phyloP scores from a whole-genome alignment of 495 filamentous ascomycete species.

The Corynascus novoguineensis region DNA sequence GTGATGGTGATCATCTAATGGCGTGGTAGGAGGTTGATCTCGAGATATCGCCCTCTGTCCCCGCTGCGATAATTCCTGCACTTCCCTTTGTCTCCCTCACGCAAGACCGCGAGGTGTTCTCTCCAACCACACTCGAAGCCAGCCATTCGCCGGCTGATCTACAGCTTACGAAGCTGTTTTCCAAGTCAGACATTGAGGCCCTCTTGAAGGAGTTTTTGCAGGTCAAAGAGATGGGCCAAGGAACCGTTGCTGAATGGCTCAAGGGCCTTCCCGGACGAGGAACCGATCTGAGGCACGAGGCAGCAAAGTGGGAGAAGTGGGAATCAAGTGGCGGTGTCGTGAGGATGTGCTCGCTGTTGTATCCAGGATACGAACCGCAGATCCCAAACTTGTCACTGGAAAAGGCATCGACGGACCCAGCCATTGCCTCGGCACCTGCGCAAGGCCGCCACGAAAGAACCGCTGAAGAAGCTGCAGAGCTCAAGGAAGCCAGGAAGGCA shows the following conservation, averaged over 20 bases:
- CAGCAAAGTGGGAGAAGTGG: conserved; percentile 66
- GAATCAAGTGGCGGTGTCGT: conserved; percentile 46
- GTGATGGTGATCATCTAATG: conserved; percentile 14
- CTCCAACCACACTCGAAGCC: conserved; percentile 46
- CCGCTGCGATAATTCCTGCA: conserved; percentile 53
- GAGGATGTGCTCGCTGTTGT: conserved; percentile 32
- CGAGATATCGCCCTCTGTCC: conserved; percentile 52
- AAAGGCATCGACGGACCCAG: neutral
- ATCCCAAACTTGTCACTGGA: neutral
- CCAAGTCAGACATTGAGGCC: conserved; percentile 48
- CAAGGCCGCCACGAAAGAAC: conserved; percentile 34
- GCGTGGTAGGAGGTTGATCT: conserved; percentile 57
- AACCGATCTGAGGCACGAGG: conserved; percentile 50
- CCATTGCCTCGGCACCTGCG: neutral
- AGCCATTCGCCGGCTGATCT: conserved; percentile 40
- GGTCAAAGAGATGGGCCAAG: conserved; percentile 53
- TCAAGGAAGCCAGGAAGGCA: conserved; percentile 53
- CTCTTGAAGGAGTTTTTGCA: conserved; percentile 53
- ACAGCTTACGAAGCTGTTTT: conserved; percentile 57
- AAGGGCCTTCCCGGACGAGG: conserved; percentile 61
- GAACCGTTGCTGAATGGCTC: conserved; percentile 64
- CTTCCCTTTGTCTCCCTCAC: conserved; percentile 62
- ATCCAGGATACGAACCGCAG: conserved; percentile 20
- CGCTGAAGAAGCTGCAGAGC: conserved; percentile 43
- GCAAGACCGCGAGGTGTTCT: conserved; percentile 49